A percentile compares a stretch with the other conserved stretches of the same genome.
Evolutionary conservation across 257 asterid genomes (phyloP).

Genomic region (Solanum chaucha): DNA sequence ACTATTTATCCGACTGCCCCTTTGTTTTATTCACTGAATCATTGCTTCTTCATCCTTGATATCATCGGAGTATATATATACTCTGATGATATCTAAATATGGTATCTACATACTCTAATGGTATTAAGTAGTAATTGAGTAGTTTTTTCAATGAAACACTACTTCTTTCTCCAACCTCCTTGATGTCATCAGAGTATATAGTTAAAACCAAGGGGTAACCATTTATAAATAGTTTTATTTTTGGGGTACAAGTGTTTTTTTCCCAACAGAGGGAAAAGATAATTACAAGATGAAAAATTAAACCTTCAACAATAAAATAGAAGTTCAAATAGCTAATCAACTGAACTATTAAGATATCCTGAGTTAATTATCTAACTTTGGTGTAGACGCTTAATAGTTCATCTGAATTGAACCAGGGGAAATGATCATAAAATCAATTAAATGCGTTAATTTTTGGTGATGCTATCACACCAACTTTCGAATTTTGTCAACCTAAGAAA

Average conservation of each 20-base stretch:
- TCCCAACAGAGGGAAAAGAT: too few species aligned
- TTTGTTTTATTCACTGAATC: neutral
- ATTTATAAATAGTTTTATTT: too few species aligned
- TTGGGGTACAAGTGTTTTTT: neutral
- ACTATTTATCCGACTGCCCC: accelerated
- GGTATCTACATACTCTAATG: too few species aligned
- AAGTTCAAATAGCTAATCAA: neutral
- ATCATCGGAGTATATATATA: too few species aligned
- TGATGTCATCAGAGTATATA: too few species aligned
- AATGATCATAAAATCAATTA: neutral
- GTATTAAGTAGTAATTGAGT: too few species aligned
- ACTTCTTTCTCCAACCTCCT: neutral
- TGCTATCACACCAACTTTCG: neutral
- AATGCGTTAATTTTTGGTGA: neutral
- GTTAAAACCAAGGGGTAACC: too few species aligned
- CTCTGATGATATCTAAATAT: too few species aligned
- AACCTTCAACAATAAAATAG: too few species aligned
- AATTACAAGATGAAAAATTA: neutral
- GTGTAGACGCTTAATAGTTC: neutral
- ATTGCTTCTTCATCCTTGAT: too few species aligned
- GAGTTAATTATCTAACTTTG: neutral
- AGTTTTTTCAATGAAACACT: too few species aligned
- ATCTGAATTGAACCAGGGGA: neutral
- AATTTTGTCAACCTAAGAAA: neutral
- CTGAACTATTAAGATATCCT: neutral